These are phyloP conservation scores for Diaporthe batatas DNA, from an alignment of 2,329 filamentous ascomycete species.

Conservation along the genomic window DNA sequence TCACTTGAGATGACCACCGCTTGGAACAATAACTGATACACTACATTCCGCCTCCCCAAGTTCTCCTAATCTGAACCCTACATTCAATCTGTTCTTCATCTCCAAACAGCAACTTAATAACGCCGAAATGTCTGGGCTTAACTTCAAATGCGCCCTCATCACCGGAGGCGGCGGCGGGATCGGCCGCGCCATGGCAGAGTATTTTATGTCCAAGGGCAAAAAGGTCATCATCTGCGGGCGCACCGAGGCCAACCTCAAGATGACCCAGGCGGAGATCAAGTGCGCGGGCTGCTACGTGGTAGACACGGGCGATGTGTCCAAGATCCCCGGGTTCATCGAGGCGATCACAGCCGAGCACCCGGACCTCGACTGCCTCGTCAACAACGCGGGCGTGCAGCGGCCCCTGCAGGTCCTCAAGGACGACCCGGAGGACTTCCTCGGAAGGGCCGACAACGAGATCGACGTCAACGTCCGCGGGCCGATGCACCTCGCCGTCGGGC, in stretches of 20 bases:
- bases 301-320: constrained; percentile 61
- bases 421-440: constrained; percentile 57
- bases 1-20: not conserved
- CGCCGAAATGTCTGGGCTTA: constrained; percentile 43
- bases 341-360: constrained; percentile 63
- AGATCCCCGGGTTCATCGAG: constrained; percentile 60
- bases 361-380: constrained; percentile 69
- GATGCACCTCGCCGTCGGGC: constrained; percentile 64
- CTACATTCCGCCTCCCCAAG: not conserved
- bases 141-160: constrained; percentile 60
- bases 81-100: no score
- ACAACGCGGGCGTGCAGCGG: constrained; percentile 71
- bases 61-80: not conserved
- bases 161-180: constrained; percentile 67
- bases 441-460: constrained; percentile 68
- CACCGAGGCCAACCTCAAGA: constrained; percentile 65
- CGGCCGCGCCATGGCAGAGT: constrained; percentile 61
- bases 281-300: constrained; percentile 64
- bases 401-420: constrained; percentile 61
- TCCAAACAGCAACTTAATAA: constrained; percentile 38
- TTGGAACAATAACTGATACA: not conserved
- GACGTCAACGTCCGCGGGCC: constrained; percentile 70
- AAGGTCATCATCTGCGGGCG: constrained; percentile 66
- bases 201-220: constrained; percentile 60
- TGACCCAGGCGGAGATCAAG: constrained; percentile 58